Conservation (phyloP, 805 yeast species). For the Lachancea fermentati region DNA sequence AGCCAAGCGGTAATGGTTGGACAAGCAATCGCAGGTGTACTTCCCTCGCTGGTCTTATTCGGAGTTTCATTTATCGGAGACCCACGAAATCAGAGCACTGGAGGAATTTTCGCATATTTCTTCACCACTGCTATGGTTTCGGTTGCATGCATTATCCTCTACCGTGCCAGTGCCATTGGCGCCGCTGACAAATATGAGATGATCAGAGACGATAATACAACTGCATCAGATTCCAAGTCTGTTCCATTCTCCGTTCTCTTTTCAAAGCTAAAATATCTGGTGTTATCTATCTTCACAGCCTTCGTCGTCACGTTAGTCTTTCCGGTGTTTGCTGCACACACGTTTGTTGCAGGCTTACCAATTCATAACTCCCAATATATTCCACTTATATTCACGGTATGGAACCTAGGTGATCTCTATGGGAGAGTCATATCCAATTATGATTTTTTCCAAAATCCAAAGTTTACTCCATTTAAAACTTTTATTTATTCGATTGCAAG, state of each 20-base stretch:
- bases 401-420: slow-evolving; percentile 85
- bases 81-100: slow-evolving; percentile 19
- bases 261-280: slow-evolving; percentile 57
- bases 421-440: slow-evolving; percentile 67
- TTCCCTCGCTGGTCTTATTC: slow-evolving; percentile 58
- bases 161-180: slow-evolving; percentile 22
- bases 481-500: slow-evolving; percentile 53
- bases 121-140: slow-evolving; percentile 29
- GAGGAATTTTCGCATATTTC: slow-evolving; percentile 35
- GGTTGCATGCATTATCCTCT: slow-evolving; percentile 19
- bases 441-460: slow-evolving; percentile 19
- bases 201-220: slow-evolving; percentile 15
- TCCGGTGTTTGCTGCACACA: slow-evolving; percentile 83
- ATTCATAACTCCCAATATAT: slow-evolving; percentile 42
- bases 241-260: slow-evolving; percentile 60
- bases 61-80: slow-evolving; percentile 53
- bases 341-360: slow-evolving; percentile 40
- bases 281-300: slow-evolving; percentile 62
- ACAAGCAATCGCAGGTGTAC: slow-evolving; percentile 88
- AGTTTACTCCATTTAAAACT: slow-evolving; percentile 31
- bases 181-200: slow-evolving; percentile 9
- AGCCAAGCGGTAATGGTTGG: slow-evolving; percentile 94
- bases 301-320: slow-evolving; percentile 69
- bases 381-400: slow-evolving; percentile 72
- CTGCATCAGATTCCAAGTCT: slow-evolving; percentile 22